Evolutionary conservation across 2,329 filamentous ascomycete species (phyloP), one percentile per base, ranked within the genome.

Genomic region (Trichoderma sp.): DNA sequence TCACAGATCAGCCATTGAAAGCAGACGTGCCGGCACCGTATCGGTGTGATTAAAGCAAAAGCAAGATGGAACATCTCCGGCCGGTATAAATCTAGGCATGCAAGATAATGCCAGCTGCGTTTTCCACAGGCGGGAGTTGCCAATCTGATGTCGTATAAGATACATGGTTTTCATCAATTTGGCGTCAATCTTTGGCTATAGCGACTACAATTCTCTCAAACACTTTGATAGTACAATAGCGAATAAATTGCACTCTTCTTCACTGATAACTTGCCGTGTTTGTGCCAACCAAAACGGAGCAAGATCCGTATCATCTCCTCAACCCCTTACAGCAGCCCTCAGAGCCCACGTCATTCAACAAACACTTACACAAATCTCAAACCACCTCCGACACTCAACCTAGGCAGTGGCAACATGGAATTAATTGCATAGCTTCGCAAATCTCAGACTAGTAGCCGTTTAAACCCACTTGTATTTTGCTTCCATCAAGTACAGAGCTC

Each of bases 401-500:
- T 6, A 26, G 12, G 28, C n/a, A 55, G 13, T 23, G 34, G n/a
- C 9, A 28, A 47, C 53, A 59, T 61, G 23, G 17, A 50, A 50
- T 62, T 28, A 7, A 62, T 59, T 69, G 23, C 67, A 58, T 62
- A 39, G n/a, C 39, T 50, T 53, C 43, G 53, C 36, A 68, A 59
- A 50, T 61, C 26, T 59, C 55, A 26, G 32, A 68, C 67, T 69
- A 61, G 20, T 50, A 23, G 43, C 39, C 28, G 20, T 36, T 67
- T 69, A 36, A 69, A 61, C 57, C 57, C 67, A 69, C 61, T 71
- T 58, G 53, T 66, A 64, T 59, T 34, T 28, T 26, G 47, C 59
- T 50, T 59, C 39, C 64, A 30, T 62, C 55, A 62, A 68, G 30
- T 53, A 69, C 67, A 68, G 43, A 64, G 32, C 55, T 63, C 57